phyloP scores from a whole-genome alignment of 495 filamentous ascomycete genomes.

The Aspergillus baeticus region DNA sequence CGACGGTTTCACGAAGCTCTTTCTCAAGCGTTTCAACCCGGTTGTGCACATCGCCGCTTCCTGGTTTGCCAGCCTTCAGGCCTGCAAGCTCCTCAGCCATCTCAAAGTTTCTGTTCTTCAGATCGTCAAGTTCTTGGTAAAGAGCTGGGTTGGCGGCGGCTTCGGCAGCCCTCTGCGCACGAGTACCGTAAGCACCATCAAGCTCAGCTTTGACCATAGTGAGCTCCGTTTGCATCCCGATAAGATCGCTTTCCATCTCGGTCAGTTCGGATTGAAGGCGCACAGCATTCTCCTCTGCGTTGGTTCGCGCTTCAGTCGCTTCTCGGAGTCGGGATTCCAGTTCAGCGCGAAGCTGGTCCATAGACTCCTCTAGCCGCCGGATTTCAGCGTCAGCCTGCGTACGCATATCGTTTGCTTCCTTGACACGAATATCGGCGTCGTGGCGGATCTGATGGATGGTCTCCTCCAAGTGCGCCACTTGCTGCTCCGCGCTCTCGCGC shows the following conservation, averaged over 20 bases:
- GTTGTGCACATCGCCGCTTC: conserved; percentile 51
- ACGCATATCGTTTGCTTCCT: conserved; percentile 20
- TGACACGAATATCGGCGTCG: conserved; percentile 33
- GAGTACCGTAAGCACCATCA: conserved; percentile 84
- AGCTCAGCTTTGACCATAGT: conserved; percentile 92
- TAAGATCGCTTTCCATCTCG: conserved; percentile 75
- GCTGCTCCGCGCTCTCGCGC: conserved; percentile 30
- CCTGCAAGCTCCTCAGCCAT: conserved; percentile 58
- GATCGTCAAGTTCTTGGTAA: conserved; percentile 61
- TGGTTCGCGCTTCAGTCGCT: conserved; percentile 25
- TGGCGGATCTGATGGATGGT: conserved; percentile 36
- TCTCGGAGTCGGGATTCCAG: conserved; percentile 28
- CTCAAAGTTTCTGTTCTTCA: conserved; percentile 59
- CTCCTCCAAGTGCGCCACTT: conserved; percentile 36
- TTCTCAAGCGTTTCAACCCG: conserved; percentile 64
- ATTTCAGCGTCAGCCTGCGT: conserved; percentile 18
- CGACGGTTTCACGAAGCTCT: conserved; percentile 78
- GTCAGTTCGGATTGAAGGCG: conserved; percentile 65
- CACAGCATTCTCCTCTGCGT: conserved; percentile 46
- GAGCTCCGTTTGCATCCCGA: conserved; percentile 84
- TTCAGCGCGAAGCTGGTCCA: conserved; percentile 22
- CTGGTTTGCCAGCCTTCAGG: conserved; percentile 44
- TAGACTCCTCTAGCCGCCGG: conserved; percentile 18
- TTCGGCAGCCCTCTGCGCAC: conserved; percentile 75
- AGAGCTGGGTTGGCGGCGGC: conserved; percentile 66